A percentile compares a stretch with the other conserved stretches of the same genome.
phyloP scores from a whole-genome alignment of 1,139 yeast species.

The Lodderomyces theae region DNA sequence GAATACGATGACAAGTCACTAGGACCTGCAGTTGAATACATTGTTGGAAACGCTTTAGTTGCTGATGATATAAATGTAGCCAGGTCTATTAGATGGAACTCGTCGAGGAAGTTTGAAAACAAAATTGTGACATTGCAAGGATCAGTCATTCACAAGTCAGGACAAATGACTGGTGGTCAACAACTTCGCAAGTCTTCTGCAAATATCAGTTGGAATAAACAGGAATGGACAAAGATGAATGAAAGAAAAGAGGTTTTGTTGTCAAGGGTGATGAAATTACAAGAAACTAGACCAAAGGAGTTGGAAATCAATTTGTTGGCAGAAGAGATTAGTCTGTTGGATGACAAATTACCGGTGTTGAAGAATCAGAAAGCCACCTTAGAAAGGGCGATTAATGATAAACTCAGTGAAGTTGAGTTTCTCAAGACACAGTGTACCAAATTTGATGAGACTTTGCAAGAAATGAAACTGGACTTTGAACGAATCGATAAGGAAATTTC shows the following conservation, averaged over 20 bases:
- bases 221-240: constrained; percentile 58
- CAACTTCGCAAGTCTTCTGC: constrained; percentile 34
- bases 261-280: constrained; percentile 50
- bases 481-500: constrained; percentile 32
- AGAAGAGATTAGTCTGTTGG: constrained; percentile 56
- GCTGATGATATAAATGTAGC: constrained; percentile 73
- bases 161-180: constrained; percentile 90
- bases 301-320: constrained; percentile 53
- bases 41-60: constrained; percentile 78
- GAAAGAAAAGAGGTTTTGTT: constrained; percentile 61
- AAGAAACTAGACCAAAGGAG: constrained; percentile 51
- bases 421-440: constrained; percentile 28
- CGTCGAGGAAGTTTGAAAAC: constrained; percentile 42
- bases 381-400: constrained; percentile 53
- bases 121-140: constrained; percentile 85
- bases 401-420: constrained; percentile 53
- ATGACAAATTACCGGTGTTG: constrained; percentile 51
- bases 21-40: constrained; percentile 78
- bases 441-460: constrained; percentile 19
- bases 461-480: constrained; percentile 21
- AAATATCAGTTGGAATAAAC: constrained; percentile 66
- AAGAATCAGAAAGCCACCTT: constrained; percentile 49
- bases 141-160: constrained; percentile 77
- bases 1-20: constrained; percentile 60
- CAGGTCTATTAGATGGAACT: constrained; percentile 67